phyloP scores from a whole-genome alignment of 306 rosid genomes.

The Sechiopsis laciniata region DNA sequence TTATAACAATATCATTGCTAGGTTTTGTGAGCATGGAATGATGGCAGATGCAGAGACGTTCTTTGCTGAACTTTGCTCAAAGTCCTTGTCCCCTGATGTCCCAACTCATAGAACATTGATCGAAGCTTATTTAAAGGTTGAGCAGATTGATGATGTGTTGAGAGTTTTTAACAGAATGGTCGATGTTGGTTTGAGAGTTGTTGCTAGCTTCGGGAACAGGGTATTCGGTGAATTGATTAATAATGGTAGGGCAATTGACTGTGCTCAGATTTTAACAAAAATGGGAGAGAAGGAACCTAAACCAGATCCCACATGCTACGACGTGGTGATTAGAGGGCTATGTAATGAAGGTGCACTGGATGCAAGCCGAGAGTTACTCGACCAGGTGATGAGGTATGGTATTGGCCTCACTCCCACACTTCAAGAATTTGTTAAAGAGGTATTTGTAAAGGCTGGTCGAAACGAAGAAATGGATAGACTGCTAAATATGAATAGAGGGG shows the following conservation, averaged over 20 bases:
- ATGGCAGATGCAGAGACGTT: constrained; percentile 55
- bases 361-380: constrained; percentile 46
- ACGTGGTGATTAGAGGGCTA: constrained; percentile 77
- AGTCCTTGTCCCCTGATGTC: constrained; percentile 77
- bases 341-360: constrained; percentile 58
- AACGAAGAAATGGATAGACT: constrained; percentile 66
- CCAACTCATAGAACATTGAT: constrained; percentile 66
- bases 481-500: constrained; percentile 42
- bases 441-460: constrained; percentile 54
- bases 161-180: constrained; percentile 70
- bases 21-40: constrained; percentile 78
- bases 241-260: constrained; percentile 58
- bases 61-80: constrained; percentile 63
- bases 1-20: constrained; percentile 68
- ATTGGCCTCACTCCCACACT: constrained; percentile 63
- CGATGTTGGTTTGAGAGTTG: constrained; percentile 78
- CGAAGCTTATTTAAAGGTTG: constrained; percentile 60
- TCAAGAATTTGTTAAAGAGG: constrained; percentile 43
- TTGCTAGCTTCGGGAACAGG: constrained; percentile 63
- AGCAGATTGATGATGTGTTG: constrained; percentile 67
- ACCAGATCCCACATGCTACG: constrained; percentile 80
- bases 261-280: constrained; percentile 69
- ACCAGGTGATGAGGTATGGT: constrained; percentile 67
- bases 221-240: constrained; percentile 68
- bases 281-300: constrained; percentile 93